Evolutionary conservation across 257 asterid genomes (phyloP).

Genomic region (Lycium barbarum): DNA sequence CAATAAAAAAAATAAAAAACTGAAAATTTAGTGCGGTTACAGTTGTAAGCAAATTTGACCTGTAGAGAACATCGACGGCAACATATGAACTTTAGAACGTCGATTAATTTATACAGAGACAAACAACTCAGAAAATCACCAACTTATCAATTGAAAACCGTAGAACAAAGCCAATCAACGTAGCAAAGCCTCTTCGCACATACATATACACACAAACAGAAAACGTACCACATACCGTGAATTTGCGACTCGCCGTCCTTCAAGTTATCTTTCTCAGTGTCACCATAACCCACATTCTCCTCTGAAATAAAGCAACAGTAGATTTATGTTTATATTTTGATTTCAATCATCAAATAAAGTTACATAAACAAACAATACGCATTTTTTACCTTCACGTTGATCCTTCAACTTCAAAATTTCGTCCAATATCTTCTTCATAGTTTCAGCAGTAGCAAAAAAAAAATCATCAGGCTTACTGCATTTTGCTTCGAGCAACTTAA

Average conservation of each 20-base stretch:
- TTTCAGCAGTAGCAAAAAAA: too few relatives aligned
- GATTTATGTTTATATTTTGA: background rate
- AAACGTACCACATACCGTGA: background rate
- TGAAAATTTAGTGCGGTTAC: too few relatives aligned
- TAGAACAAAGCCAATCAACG: background rate
- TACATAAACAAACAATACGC: too few relatives aligned
- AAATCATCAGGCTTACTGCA: too few relatives aligned
- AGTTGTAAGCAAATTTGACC: too few relatives aligned
- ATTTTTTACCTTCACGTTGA: too few relatives aligned
- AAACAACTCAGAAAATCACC: background rate
- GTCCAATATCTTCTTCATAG: too few relatives aligned
- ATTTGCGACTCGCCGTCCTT: background rate
- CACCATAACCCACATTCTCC: background rate
- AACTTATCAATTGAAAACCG: background rate
- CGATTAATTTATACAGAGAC: background rate
- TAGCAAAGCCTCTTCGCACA: background rate
- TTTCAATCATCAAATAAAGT: too few relatives aligned
- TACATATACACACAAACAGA: background rate
- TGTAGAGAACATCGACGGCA: background rate
- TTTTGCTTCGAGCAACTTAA: too few relatives aligned
- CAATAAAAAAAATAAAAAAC: too few relatives aligned
- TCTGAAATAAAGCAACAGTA: background rate
- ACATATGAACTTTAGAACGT: background rate
- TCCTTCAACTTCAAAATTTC: too few relatives aligned
- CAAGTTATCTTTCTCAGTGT: background rate